Evolutionary conservation across 805 yeast genomes (phyloP), one percentile per base, ranked within the genome.

Genomic region (Tetrapisispora pingtungensis): DNA sequence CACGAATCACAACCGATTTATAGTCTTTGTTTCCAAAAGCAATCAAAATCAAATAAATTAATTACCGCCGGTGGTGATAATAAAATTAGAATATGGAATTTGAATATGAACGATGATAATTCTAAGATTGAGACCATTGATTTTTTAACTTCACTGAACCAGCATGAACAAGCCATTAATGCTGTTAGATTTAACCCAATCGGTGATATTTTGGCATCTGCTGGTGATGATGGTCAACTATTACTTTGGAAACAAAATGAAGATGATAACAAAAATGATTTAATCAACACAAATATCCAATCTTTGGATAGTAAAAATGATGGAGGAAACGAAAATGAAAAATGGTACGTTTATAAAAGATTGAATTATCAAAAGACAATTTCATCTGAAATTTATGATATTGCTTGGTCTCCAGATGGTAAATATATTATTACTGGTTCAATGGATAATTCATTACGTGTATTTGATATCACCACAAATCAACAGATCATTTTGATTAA

Each of bases 21-120:
- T 56, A 72, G 81, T 17, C 72, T 80, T 2, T 75, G 75, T 47
- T 77, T 41, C 58, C 89, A 83, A 57, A 80, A 80, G 1, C 50
- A 57, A 73, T 0, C 27, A 1, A 53, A 57, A 19, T 24, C 12
- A 15, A 36, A 41, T 18, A 36, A 44, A 41, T 65, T 90, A 31
- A 90, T 81, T 3, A 90, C 97, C 0, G 95, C 87, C 0, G 97
- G 97, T 20, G 97, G 97, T 35, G 98, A 93, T 62, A 84, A 83
- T 59, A 84, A 85, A 53, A 82, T 87, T n/a, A 71, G 97, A 41
- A 64, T 77, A 26, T 72, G 83, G 78, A 51, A 52, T 43, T 48
- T 61, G 48, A 56, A 55, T 42, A 46, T 53, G 34, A 48, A 52
- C 24, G 45, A 47, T 7, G 50, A 55, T 3, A 56, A 55, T 30